These are phyloP conservation scores for Ormosia emarginata DNA, from an alignment of 306 rosid species.

Conservation along the genomic window DNA sequence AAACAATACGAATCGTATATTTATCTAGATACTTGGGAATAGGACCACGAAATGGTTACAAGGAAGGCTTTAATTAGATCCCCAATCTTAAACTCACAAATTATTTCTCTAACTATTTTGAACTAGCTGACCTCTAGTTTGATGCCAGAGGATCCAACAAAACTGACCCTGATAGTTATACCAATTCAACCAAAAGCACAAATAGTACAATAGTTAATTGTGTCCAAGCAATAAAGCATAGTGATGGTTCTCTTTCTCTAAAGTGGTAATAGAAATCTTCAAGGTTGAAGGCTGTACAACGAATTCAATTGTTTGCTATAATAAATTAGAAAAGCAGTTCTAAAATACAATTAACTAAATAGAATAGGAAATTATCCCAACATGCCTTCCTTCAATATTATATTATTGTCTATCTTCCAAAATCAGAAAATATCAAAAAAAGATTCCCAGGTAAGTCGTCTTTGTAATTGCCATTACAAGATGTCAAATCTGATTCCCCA, in stretches of 20 bases:
- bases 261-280: not conserved
- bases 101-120: not conserved
- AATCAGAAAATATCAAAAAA: not conserved
- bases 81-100: not conserved
- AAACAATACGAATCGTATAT: not conserved
- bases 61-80: constrained; percentile 11
- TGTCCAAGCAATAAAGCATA: not conserved
- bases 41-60: not conserved
- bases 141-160: constrained; percentile 15
- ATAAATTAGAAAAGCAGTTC: not conserved
- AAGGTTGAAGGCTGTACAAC: not conserved
- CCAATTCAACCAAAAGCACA: not conserved
- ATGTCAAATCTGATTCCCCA: not conserved
- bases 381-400: not conserved
- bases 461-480: not conserved
- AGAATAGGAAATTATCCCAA: not conserved
- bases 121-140: not conserved
- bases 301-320: not conserved
- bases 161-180: not conserved
- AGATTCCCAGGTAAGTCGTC: not conserved
- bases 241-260: not conserved
- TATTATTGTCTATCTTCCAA: not conserved
- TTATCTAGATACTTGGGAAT: not conserved
- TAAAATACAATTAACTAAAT: not conserved
- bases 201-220: not conserved